A percentile compares a stretch with the other conserved stretches of the same genome.
These are phyloP conservation scores for Corynespora cassiicola DNA, from an alignment of 2,329 filamentous ascomycete genomes.

Conservation along the genomic window DNA sequence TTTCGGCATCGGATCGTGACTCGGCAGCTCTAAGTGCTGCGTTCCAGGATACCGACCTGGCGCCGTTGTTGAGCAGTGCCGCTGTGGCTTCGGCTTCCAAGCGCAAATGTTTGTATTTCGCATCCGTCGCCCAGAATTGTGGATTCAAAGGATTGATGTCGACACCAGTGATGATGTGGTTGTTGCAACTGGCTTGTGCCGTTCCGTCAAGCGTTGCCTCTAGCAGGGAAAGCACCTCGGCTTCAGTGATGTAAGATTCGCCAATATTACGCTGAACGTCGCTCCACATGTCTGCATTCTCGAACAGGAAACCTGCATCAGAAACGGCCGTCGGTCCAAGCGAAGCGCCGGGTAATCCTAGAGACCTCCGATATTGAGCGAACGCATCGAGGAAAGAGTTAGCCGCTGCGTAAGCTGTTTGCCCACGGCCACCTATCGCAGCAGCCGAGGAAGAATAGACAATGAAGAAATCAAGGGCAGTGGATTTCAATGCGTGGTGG, in stretches of 20 bases:
- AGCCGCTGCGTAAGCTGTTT: constrained; percentile 55
- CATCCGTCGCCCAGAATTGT: constrained; percentile 35
- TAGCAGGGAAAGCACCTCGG: constrained; percentile 32
- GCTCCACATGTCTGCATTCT: constrained; percentile 26
- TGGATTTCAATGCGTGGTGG: constrained; percentile 21
- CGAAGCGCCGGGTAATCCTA: constrained; percentile 26
- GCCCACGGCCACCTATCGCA: constrained; percentile 39
- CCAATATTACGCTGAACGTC: constrained; percentile 34
- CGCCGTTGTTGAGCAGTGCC: constrained; percentile 9
- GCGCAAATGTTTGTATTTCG: constrained; percentile 31
- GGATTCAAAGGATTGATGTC: constrained; percentile 25
- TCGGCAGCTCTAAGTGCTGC: constrained; percentile 27
- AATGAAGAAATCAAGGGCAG: constrained; percentile 50
- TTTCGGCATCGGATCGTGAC: constrained; percentile 24
- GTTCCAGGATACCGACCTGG: constrained; percentile 25
- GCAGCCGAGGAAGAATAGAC: constrained; percentile 40
- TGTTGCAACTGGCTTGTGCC: constrained; percentile 23
- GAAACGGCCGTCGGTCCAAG: constrained; percentile 33
- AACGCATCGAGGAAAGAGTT: constrained; percentile 46
- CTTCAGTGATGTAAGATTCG: constrained; percentile 30
- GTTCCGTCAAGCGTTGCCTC: constrained; percentile 27
- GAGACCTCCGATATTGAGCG: constrained; percentile 22
- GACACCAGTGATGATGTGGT: constrained; percentile 37
- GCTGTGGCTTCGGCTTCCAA: constrained; percentile 25
- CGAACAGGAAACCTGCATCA: constrained; percentile 32